Percentiles rank a stretch among this genome's conserved stretches.
Conservation (phyloP, 768 basidiomycete species). For the Trametes cubensis region DNA sequence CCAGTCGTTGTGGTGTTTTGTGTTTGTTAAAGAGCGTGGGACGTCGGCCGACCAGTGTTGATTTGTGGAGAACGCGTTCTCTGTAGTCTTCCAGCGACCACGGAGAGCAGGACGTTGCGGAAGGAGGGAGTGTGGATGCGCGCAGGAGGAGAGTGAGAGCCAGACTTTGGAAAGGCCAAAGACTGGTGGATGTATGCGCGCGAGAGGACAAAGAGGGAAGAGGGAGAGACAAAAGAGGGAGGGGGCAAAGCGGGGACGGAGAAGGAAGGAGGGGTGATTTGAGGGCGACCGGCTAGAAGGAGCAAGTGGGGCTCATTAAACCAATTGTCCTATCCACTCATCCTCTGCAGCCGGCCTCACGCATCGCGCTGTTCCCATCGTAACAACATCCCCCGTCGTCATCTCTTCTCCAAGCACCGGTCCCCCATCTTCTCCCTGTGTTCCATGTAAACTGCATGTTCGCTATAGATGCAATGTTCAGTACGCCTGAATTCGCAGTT, state of each 20-base stretch:
- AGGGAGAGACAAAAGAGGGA: constrained; percentile 6
- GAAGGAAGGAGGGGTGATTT: constrained; percentile 11
- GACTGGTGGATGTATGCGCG: constrained; percentile 1
- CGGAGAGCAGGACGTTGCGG: constrained; percentile 7
- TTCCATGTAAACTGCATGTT: not conserved
- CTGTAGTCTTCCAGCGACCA: constrained; percentile 29
- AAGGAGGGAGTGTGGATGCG: not conserved
- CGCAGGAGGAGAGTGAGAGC: not conserved
- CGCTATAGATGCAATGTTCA: not conserved
- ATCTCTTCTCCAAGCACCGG: not conserved
- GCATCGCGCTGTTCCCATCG: constrained; percentile 15
- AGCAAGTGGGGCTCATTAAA: not conserved
- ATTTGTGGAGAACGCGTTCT: not conserved
- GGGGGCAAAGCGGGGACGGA: not conserved
- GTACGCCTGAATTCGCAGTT: too few species aligned
- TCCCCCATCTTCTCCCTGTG: not conserved
- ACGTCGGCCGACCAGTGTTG: constrained; percentile 8
- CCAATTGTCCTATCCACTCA: not conserved
- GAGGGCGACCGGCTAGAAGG: constrained; percentile 7
- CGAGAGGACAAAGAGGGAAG: constrained; percentile 14
- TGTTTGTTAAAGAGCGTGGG: constrained; percentile 18
- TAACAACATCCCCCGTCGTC: not conserved
- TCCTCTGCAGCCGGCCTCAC: not conserved
- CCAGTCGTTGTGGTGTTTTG: not conserved
- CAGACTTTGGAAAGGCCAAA: constrained; percentile 7